A percentile compares a stretch with the other conserved stretches of the same genome.
Conservation (phyloP, 306 rosid genomes). For the Abrus precatorius region DNA sequence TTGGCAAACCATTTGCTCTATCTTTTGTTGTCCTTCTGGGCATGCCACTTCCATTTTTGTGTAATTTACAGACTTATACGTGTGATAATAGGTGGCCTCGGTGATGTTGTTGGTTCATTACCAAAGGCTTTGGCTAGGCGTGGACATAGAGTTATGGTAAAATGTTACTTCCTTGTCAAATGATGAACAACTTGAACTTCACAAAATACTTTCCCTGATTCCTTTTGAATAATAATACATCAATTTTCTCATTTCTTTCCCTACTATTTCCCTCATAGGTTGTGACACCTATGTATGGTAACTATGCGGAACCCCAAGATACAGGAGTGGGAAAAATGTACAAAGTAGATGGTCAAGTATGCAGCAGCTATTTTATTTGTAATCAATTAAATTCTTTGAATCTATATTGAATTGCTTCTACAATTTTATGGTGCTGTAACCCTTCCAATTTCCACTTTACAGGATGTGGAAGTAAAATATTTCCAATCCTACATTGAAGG, state of each 20-base stretch:
- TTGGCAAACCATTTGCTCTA: background rate
- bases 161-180: slow-evolving; percentile 24
- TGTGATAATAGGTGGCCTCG: slow-evolving; percentile 80
- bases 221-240: background rate
- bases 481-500: slow-evolving; percentile 81
- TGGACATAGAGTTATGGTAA: slow-evolving; percentile 95
- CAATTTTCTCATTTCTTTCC: background rate
- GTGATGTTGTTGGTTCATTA: slow-evolving; percentile 87
- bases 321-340: slow-evolving; percentile 66
- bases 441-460: slow-evolving; percentile 47
- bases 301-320: slow-evolving; percentile 66
- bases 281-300: slow-evolving; percentile 71
- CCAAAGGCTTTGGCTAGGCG: slow-evolving; percentile 95
- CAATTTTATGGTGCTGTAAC: slow-evolving; percentile 31
- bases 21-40: slow-evolving; percentile 3
- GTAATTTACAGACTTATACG: slow-evolving; percentile 42
- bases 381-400: slow-evolving; percentile 15
- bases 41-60: background rate
- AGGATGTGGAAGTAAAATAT: slow-evolving; percentile 75
- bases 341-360: slow-evolving; percentile 71
- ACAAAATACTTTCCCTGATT: background rate
- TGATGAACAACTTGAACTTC: background rate
- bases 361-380: slow-evolving; percentile 38
- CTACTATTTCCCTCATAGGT: slow-evolving; percentile 57
- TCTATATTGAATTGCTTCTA: background rate